Conservation (phyloP, 1,284 basidiomycete genomes). For the Baeospora myosura region DNA sequence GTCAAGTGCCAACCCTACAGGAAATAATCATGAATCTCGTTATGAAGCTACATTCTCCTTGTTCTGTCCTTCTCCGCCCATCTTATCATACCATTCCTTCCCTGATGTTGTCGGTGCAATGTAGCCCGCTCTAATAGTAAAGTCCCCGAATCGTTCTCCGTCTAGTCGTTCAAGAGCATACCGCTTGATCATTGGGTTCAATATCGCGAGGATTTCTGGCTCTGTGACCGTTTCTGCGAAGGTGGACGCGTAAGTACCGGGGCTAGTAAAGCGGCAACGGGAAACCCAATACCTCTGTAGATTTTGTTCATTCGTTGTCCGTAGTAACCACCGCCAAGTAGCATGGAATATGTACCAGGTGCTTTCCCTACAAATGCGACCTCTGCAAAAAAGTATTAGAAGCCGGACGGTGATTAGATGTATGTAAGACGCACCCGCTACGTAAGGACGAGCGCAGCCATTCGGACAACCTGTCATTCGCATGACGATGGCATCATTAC, state of each 20-base stretch:
- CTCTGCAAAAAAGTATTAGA: constrained; percentile 40
- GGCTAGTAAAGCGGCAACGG: background rate
- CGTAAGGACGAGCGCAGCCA: constrained; percentile 90
- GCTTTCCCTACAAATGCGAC: constrained; percentile 97
- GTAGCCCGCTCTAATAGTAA: constrained; percentile 83
- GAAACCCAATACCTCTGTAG: constrained; percentile 70
- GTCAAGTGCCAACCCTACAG: too few relatives aligned
- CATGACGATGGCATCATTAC: constrained; percentile 94
- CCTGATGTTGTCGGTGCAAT: constrained; percentile 76
- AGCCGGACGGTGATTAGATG: background rate
- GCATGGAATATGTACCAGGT: constrained; percentile 89
- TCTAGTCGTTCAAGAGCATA: constrained; percentile 85
- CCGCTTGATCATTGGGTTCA: constrained; percentile 87
- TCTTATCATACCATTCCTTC: constrained; percentile 70
- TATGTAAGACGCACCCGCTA: constrained; percentile 53
- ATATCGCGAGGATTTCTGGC: constrained; percentile 87
- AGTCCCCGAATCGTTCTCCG: constrained; percentile 96
- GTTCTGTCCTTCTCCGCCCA: constrained; percentile 12
- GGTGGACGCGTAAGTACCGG: background rate
- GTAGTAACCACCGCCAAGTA: constrained; percentile 91
- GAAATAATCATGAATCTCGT: too few relatives aligned
- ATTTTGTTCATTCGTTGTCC: constrained; percentile 94
- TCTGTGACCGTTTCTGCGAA: constrained; percentile 84
- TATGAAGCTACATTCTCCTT: constrained; percentile 1
- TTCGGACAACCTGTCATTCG: constrained; percentile 97